Conservation (phyloP, 78 protist species). For the Anaeramoeba ignava region DNA sequence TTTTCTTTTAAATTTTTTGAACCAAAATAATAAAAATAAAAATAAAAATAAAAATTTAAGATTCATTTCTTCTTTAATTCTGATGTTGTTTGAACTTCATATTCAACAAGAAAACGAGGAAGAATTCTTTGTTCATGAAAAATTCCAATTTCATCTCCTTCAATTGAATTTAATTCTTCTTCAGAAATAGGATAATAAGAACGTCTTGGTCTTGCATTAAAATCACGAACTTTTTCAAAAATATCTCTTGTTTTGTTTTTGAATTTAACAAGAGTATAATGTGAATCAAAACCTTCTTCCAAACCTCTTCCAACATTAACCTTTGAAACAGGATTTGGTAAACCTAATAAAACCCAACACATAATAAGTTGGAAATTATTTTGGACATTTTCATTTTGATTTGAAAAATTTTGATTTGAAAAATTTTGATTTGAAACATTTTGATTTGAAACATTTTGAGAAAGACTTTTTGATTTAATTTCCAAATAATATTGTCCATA, state of each 20-base stretch:
- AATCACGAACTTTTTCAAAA: background rate
- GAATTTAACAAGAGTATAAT: background rate
- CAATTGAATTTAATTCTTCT: background rate
- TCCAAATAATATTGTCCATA: background rate
- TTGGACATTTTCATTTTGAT: background rate
- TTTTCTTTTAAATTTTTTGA: no score
- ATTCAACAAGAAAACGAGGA: background rate
- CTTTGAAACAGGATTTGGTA: background rate
- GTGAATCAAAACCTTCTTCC: background rate
- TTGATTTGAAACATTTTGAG: no score
- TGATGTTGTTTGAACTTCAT: no score
- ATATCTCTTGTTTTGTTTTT: background rate
- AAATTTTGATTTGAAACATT: no score
- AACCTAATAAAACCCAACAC: background rate
- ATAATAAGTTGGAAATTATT: background rate
- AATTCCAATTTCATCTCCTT: background rate
- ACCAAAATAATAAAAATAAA: no score
- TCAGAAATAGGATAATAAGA: background rate
- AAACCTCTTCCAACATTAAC: background rate
- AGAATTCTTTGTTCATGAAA: background rate
- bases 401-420: no score
- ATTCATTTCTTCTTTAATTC: no score
- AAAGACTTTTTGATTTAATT: no score
- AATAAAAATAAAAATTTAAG: no score
- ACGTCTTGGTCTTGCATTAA: background rate